Evolutionary conservation across 2,329 filamentous ascomycete species (phyloP).

Genomic region (Pestalotiopsis sp.): DNA sequence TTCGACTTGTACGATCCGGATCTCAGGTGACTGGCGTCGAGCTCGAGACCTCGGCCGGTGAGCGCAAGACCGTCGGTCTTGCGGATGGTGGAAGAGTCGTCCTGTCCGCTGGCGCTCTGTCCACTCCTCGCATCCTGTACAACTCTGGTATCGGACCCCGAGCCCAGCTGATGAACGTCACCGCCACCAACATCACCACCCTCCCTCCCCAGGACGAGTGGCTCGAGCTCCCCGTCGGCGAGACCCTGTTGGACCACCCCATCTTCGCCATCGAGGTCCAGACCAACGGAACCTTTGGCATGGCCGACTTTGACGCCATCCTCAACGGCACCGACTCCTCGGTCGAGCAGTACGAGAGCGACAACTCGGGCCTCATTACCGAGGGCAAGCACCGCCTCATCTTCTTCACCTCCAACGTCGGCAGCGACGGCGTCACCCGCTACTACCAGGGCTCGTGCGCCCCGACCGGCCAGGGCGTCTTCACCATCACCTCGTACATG

Average conservation of each 20-base stretch:
- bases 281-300: constrained; percentile 21
- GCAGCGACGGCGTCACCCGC: constrained; percentile 24
- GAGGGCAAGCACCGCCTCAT: constrained; percentile 26
- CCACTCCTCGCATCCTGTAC: constrained; percentile 27
- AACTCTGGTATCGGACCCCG: constrained; percentile 23
- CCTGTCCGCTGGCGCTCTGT: constrained; percentile 23
- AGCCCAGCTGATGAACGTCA: constrained; percentile 8
- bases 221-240: constrained; percentile 28
- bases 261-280: constrained; percentile 31
- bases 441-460: constrained; percentile 27
- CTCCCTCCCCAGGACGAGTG: constrained; percentile 25
- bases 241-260: constrained; percentile 24
- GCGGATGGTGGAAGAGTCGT: constrained; percentile 26
- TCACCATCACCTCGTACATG: constrained; percentile 24
- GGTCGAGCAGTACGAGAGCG: constrained; percentile 20
- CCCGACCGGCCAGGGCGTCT: constrained; percentile 18
- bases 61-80: constrained; percentile 13
- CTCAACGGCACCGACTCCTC: not conserved
- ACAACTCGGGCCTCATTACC: constrained; percentile 23
- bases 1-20: constrained; percentile 17
- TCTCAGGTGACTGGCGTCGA: constrained; percentile 12
- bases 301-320: not conserved
- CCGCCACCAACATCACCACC: constrained; percentile 8
- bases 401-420: constrained; percentile 25
- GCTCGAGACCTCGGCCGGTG: constrained; percentile 16